These are phyloP conservation scores for Calvatia gigantea DNA, from an alignment of 768 basidiomycete species.

Conservation along the genomic window DNA sequence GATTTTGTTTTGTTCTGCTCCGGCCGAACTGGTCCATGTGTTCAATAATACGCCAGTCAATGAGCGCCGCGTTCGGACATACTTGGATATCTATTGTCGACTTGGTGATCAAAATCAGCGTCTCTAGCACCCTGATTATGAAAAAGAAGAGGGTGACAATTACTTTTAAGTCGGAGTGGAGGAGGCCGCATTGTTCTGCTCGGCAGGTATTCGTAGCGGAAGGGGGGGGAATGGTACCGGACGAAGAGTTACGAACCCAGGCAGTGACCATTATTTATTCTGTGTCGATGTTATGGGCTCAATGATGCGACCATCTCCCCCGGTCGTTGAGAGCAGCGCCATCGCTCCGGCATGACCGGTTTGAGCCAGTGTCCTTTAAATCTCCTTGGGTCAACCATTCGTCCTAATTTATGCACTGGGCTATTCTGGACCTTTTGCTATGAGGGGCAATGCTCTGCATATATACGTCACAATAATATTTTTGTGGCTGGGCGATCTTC, in stretches of 20 bases:
- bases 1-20: slow-evolving; percentile 22
- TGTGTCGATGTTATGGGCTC: neutral
- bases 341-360: neutral
- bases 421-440: too few relatives aligned
- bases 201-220: slow-evolving; percentile 22
- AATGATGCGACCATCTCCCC: slow-evolving; percentile 3
- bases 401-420: neutral
- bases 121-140: neutral
- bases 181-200: slow-evolving; percentile 36
- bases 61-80: slow-evolving; percentile 10
- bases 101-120: slow-evolving; percentile 15
- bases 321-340: neutral
- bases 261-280: slow-evolving; percentile 1
- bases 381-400: neutral
- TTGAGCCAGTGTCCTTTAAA: too few relatives aligned
- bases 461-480: too few relatives aligned
- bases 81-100: slow-evolving; percentile 35
- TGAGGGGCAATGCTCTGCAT: too few relatives aligned
- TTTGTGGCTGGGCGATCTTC: too few relatives aligned
- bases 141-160: slow-evolving; percentile 11
- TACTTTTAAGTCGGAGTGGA: slow-evolving; percentile 39
- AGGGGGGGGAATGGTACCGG: slow-evolving; percentile 33
- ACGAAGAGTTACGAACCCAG: slow-evolving; percentile 26
- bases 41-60: slow-evolving; percentile 9
- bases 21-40: slow-evolving; percentile 20